Conservation (phyloP, 495 filamentous ascomycete species). For the Podospora fimiseda region DNA sequence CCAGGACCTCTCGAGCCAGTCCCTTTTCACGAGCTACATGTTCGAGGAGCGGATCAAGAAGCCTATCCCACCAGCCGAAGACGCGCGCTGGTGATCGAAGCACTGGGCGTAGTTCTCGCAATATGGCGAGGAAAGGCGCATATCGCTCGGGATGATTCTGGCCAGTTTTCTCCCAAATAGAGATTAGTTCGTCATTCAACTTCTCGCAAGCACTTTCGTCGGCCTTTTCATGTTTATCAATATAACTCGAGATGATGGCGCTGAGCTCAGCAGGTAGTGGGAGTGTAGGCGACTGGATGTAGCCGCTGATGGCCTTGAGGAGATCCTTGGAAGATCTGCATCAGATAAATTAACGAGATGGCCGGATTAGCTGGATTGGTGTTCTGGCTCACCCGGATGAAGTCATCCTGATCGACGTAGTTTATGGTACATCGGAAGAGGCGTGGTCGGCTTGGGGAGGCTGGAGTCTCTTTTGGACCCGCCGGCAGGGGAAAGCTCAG, state of each 20-base stretch:
- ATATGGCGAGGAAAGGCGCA: constrained; percentile 54
- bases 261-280: constrained; percentile 58
- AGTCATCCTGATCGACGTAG: constrained; percentile 25
- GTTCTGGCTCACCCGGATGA: constrained; percentile 27
- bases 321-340: constrained; percentile 51
- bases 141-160: constrained; percentile 45
- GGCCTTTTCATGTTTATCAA: constrained; percentile 50
- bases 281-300: constrained; percentile 44
- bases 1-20: constrained; percentile 51
- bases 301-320: constrained; percentile 49
- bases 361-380: neutral
- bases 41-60: constrained; percentile 53
- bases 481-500: neutral
- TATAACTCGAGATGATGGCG: constrained; percentile 52
- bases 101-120: constrained; percentile 53
- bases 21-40: constrained; percentile 51
- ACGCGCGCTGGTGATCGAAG: constrained; percentile 48
- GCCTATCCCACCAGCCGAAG: constrained; percentile 60
- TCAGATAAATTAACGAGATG: constrained; percentile 1
- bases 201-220: constrained; percentile 56
- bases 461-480: neutral
- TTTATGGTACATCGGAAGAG: constrained; percentile 14
- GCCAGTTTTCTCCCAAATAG: constrained; percentile 52
- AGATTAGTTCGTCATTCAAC: constrained; percentile 60
- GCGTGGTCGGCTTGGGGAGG: neutral